Conservation (phyloP, 768 basidiomycete genomes). For the Tylopilus felleus region DNA sequence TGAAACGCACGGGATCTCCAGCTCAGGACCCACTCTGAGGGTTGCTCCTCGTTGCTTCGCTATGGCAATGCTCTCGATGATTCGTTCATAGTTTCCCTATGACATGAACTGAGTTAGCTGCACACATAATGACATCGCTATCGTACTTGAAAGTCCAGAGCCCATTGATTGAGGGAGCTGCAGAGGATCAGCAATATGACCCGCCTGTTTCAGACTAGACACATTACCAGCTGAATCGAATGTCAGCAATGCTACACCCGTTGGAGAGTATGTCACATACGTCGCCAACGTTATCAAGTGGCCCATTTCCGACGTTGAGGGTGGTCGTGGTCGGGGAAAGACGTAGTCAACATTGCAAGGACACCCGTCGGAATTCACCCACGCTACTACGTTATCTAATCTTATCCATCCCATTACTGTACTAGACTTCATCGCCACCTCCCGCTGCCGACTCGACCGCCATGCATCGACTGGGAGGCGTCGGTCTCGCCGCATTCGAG, state of each 20-base stretch:
- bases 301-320: constrained; percentile 50
- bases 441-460: no score
- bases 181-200: constrained; percentile 11
- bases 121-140: neutral
- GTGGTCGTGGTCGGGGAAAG: neutral
- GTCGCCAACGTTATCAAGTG: constrained; percentile 88
- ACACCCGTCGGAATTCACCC: no score
- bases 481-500: constrained; percentile 86
- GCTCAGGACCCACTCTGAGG: constrained; percentile 91
- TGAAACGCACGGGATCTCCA: constrained; percentile 81
- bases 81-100: constrained; percentile 92
- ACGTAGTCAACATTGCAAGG: neutral
- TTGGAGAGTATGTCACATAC: constrained; percentile 40
- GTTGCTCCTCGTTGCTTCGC: constrained; percentile 89
- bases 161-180: constrained; percentile 96
- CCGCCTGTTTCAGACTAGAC: neutral
- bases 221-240: constrained; percentile 24
- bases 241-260: neutral
- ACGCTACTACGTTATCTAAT: neutral
- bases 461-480: constrained; percentile 77
- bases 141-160: constrained; percentile 85
- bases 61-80: constrained; percentile 79
- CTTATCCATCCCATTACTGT: constrained; percentile 17
- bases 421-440: no score
- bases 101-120: neutral